A percentile compares a stretch with the other conserved stretches of the same genome.
Evolutionary conservation across 164 flowering plant species (phyloP).

Genomic region (Piper longum): DNA sequence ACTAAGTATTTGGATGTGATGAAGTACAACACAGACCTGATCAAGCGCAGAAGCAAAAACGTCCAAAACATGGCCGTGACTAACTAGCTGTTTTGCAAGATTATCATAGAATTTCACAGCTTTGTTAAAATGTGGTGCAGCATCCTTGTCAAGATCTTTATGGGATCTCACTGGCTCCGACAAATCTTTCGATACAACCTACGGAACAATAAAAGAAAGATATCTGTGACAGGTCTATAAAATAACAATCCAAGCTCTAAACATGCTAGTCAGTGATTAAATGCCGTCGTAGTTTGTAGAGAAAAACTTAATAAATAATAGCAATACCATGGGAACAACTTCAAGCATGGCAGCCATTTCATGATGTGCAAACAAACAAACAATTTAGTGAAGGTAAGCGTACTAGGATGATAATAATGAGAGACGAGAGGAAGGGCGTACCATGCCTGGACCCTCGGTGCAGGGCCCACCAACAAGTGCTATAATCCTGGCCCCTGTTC

Average conservation of each 20-base stretch:
- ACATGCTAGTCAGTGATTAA: too few relatives aligned
- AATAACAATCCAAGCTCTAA: too few relatives aligned
- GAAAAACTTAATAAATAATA: too few relatives aligned
- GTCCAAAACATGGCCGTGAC: constrained; percentile 90
- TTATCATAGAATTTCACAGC: constrained; percentile 82
- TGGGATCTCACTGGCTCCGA: constrained; percentile 97
- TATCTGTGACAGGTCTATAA: too few relatives aligned
- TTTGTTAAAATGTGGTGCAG: constrained; percentile 77
- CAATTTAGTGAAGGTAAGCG: too few relatives aligned
- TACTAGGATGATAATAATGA: too few relatives aligned
- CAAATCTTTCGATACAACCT: constrained; percentile 90
- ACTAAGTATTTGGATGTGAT: neutral
- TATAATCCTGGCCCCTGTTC: constrained; percentile 78
- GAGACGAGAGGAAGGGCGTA: constrained; percentile 11
- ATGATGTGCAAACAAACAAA: too few relatives aligned
- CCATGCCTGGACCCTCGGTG: constrained; percentile 98
- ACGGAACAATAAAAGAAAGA: constrained; percentile 8
- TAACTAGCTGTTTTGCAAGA: constrained; percentile 73
- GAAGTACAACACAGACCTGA: constrained; percentile 44
- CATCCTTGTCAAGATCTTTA: constrained; percentile 96
- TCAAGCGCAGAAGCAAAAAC: constrained; percentile 98
- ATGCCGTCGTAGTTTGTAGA: too few relatives aligned
- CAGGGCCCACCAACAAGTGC: constrained; percentile 95
- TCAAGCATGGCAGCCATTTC: too few relatives aligned
- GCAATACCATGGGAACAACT: too few relatives aligned